Percentiles rank a stretch among this genome's conserved stretches.
Evolutionary conservation across 208 protist genomes (phyloP).

Genomic region (Leishmania aethiopica): DNA sequence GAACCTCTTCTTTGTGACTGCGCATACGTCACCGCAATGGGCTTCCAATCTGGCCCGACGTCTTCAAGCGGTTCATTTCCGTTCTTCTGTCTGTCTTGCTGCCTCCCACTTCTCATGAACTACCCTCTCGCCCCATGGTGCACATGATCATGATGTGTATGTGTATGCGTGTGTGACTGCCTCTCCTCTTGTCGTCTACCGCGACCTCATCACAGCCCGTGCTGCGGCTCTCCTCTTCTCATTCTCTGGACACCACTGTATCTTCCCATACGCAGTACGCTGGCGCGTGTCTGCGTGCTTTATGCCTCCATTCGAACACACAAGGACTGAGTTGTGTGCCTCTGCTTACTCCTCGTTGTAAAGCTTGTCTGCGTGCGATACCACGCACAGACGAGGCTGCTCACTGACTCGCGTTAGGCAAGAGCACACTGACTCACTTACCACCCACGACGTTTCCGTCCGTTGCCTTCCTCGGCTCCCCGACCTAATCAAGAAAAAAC

Average conservation of each 20-base stretch:
- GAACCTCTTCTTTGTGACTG: neutral
- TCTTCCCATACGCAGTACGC: neutral
- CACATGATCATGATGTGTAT: neutral
- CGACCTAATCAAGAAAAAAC: neutral
- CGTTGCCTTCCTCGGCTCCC: neutral
- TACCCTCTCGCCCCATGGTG: neutral
- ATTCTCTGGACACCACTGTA: neutral
- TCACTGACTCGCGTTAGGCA: neutral
- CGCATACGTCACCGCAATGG: neutral
- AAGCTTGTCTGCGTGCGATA: neutral
- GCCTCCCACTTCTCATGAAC: neutral
- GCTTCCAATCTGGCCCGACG: neutral
- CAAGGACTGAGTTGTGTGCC: neutral
- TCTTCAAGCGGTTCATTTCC: neutral
- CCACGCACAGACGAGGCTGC: neutral
- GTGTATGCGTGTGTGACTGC: neutral
- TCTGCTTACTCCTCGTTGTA: neutral
- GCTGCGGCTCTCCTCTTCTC: neutral
- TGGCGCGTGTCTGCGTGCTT: neutral
- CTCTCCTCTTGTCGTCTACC: neutral
- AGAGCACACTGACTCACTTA: neutral
- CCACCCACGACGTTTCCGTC: neutral
- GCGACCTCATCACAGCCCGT: neutral
- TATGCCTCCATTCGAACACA: neutral
- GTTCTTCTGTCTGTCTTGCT: conserved; percentile 5